Evolutionary conservation across 176 grass and related monocot genomes (phyloP), one percentile per base, ranked within the genome.

Genomic region (Sorghum bicolor): DNA sequence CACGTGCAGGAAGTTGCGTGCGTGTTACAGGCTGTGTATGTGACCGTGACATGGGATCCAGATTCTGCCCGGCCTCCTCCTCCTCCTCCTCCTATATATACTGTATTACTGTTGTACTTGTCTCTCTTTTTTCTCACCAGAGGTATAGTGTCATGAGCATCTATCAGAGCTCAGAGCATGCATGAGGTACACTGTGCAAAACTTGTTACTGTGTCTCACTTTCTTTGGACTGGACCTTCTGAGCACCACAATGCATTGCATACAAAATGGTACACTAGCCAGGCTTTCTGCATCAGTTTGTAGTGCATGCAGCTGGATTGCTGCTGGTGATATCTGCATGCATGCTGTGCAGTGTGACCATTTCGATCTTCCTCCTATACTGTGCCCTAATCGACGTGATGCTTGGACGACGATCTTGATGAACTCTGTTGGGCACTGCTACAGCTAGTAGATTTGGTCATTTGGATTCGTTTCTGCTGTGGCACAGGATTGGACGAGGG

Each of bases 21-120:
- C 33, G 45, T 64, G 61, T 33, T 74, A 74, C 66, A 80, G 84
- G 32, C 26, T 30, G 79, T 88, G 83, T 86, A 82, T 93, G 84
- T 82, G 61, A 64, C 81, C 29, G 79, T 90, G 88, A 86, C 83
- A 90, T 73, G 57, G 88, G 83, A 86, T 64, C 28, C 5, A 64
- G 10, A 61, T 61, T 26, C 10, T 61, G 57, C 57, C 57, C 57
- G 24, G 20, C 52, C 52, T 58, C 57, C 57, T 55, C 43, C 43
- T 45, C 43, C 22, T 41, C 29, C 14, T 10, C 17, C 37, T 20
- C 32, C 39, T 67, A 57, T 43, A 31, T 22, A 8, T 24, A 16
- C 66, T 71, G 31, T 24, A 5, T 19, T 68, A 17, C 67, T 65
- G 33, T 64, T 89, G 77, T 85, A 89, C 82, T 79, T 22, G 16